Conservation (phyloP, 2,329 filamentous ascomycete genomes). For the Erysiphe neolycopersici region DNA sequence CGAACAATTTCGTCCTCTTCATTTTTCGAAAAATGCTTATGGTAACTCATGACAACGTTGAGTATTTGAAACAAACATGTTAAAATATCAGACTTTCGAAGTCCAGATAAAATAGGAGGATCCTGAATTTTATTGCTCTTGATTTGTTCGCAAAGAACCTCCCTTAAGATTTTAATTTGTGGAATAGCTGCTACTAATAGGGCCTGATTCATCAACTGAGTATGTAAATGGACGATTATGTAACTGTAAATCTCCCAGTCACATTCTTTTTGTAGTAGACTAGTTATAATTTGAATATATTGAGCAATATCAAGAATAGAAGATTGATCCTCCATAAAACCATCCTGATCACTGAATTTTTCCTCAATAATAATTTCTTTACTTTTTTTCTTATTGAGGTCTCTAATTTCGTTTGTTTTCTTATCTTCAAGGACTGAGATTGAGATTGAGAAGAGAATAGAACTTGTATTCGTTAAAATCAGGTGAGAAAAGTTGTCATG, state of each 20-base stretch:
- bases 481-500: constrained; percentile 24
- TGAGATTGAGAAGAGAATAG: constrained; percentile 10
- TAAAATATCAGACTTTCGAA: constrained; percentile 69
- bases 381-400: neutral
- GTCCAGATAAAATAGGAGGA: constrained; percentile 48
- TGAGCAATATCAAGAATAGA: constrained; percentile 8
- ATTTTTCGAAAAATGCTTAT: constrained; percentile 54
- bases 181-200: constrained; percentile 50
- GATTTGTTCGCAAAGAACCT: constrained; percentile 58
- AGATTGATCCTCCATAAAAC: neutral
- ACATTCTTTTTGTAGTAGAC: constrained; percentile 44
- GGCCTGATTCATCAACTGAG: constrained; percentile 72
- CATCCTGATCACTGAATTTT: neutral
- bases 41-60: constrained; percentile 74
- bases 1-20: constrained; percentile 79
- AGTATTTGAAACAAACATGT: constrained; percentile 71
- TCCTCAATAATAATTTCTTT: no score
- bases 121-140: constrained; percentile 53
- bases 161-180: constrained; percentile 51
- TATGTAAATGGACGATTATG: constrained; percentile 58
- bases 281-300: constrained; percentile 55
- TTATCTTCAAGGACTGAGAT: constrained; percentile 1
- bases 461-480: constrained; percentile 13
- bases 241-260: constrained; percentile 92
- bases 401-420: neutral